phyloP scores from a whole-genome alignment of 257 asterid species.

The Buddleja alternifolia region DNA sequence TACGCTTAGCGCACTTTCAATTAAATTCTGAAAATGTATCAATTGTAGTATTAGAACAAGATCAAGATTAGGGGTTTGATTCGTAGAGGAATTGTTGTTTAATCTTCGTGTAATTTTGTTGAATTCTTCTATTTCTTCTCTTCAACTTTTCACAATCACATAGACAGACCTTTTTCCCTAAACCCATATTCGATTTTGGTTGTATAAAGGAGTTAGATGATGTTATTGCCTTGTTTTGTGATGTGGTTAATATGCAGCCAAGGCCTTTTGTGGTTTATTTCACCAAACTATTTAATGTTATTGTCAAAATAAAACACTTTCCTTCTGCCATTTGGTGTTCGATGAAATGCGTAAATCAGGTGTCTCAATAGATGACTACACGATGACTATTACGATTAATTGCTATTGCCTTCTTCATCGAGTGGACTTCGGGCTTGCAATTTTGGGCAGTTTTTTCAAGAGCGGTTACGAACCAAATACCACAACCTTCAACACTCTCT shows the following conservation, averaged over 20 bases:
- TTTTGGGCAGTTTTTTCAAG: slow-evolving; percentile 29
- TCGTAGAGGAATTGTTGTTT: not conserved
- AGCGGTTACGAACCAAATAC: not conserved
- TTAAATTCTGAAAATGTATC: too few species aligned
- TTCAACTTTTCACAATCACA: too few species aligned
- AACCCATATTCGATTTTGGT: not conserved
- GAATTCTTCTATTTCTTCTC: too few species aligned
- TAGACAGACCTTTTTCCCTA: not conserved
- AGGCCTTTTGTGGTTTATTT: slow-evolving; percentile 2
- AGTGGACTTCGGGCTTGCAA: slow-evolving; percentile 9
- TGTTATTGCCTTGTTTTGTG: not conserved
- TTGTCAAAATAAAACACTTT: too few species aligned
- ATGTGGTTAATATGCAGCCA: slow-evolving; percentile 18
- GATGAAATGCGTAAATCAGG: too few species aligned
- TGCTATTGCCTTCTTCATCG: too few species aligned
- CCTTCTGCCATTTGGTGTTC: too few species aligned
- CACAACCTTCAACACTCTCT: slow-evolving; percentile 21
- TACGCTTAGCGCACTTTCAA: too few species aligned
- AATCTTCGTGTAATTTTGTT: not conserved
- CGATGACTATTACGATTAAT: too few species aligned
- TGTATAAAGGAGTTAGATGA: not conserved
- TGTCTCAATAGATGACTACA: too few species aligned
- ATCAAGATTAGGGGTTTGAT: not conserved
- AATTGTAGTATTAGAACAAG: too few species aligned
- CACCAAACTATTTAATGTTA: not conserved